These are phyloP conservation scores for Abortiporus biennis DNA, from an alignment of 1,284 basidiomycete genomes.

Conservation along the genomic window DNA sequence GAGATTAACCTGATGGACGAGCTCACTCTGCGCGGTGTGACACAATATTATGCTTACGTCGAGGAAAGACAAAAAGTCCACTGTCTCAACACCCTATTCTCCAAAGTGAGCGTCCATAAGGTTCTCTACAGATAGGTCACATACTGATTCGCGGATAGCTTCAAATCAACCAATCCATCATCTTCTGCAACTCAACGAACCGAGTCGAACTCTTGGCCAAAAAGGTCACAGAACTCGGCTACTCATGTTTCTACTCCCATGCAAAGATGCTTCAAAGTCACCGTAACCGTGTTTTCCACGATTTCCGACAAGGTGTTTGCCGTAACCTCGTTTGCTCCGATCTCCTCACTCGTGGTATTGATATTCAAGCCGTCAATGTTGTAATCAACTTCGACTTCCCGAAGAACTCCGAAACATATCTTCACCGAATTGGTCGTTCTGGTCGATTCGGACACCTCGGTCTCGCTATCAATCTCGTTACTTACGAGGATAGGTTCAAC, in stretches of 20 bases:
- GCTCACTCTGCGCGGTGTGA: constrained; percentile 96
- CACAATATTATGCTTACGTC: constrained; percentile 99
- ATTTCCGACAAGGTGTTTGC: constrained; percentile 97
- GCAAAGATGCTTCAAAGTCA: constrained; percentile 99
- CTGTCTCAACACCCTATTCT: constrained; percentile 96
- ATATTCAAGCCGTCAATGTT: constrained; percentile 99
- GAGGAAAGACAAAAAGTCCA: constrained; percentile 99
- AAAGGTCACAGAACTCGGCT: constrained; percentile 98
- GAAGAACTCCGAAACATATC: constrained; percentile 97
- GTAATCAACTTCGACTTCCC: constrained; percentile 99
- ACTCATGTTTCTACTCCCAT: constrained; percentile 99
- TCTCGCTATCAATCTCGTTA: constrained; percentile 94
- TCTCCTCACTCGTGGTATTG: constrained; percentile 97
- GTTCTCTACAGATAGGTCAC: constrained; percentile 6
- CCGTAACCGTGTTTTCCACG: constrained; percentile 99
- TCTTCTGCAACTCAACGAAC: constrained; percentile 99
- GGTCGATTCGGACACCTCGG: constrained; percentile 97
- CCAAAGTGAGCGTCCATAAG: constrained; percentile 55
- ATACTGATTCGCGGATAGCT: constrained; percentile 48
- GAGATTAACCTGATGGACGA: constrained; percentile 99
- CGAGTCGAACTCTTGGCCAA: constrained; percentile 98
- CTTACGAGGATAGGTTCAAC: constrained; percentile 97
- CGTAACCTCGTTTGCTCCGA: constrained; percentile 97
- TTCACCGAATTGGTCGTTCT: constrained; percentile 95
- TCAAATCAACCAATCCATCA: constrained; percentile 99